Evolutionary conservation across 352 stramenopile species (phyloP), one percentile per base, ranked within the genome.

Genomic region (Globisporangium perplexum): DNA sequence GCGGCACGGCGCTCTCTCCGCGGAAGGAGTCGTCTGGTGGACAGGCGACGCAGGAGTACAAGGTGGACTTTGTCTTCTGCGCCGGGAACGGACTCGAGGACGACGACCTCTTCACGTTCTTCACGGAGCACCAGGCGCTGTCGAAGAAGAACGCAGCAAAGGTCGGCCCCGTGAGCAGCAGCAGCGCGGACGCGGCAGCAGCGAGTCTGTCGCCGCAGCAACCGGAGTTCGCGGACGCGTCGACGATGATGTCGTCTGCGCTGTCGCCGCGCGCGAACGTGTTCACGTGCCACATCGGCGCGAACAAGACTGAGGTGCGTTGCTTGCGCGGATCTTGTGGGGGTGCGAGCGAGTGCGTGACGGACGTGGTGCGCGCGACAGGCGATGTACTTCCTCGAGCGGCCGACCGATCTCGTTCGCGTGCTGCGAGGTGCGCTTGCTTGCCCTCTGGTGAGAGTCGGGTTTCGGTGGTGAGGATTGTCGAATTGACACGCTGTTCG

Each of bases 81-180:
- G 84, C 85, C 28, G 83, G 86, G 41, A 90, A 93, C 51, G 82
- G 87, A 4, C 62, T 89, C 4, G 84, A 86, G 30, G 86, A 96
- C 53, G 83, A 93, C 58, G 86, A 96, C 49, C 59, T 96, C 53
- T 96, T 94, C 55, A 76, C 77, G 60, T 91, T 87, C 49, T 89
- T 96, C 57, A 74, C 81, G 38, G 77, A 89, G 54, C 74, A 87
- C 39, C 68, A 71, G 49, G 74, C 82, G 49, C 45, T 65, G 18
- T 53, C 65, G 4, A 68, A 66, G 60, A 68, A 69, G 38, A 53
- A 62, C 8, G 39, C 63, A 28, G 17, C 44, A 12, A 30, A 36
- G 17, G 44, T 39, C 28, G 39, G 48, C 6, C 26, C 39, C 7
- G 10, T 46, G n/a, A 47, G 7, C 38, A 10, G 7, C 55, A 47